phyloP scores from a whole-genome alignment of 768 basidiomycete genomes.

The Leccinum disarticulatum region DNA sequence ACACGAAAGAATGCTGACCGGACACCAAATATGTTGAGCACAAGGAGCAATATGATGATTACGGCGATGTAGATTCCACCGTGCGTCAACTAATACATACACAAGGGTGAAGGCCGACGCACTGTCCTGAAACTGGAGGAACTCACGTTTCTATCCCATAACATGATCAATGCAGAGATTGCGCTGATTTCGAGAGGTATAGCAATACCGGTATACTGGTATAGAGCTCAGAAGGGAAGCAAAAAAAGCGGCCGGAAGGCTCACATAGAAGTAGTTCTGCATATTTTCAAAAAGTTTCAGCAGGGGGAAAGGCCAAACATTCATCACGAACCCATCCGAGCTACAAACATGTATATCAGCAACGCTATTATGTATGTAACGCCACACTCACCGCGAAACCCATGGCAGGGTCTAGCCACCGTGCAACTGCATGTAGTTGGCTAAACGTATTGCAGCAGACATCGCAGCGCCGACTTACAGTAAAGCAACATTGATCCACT shows the following conservation, averaged over 20 bases:
- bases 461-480: slow-evolving; percentile 13
- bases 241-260: background rate
- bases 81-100: slow-evolving; percentile 33
- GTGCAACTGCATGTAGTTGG: slow-evolving; percentile 21
- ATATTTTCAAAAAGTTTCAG: background rate
- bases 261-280: slow-evolving; percentile 37
- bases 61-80: slow-evolving; percentile 40
- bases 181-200: slow-evolving; percentile 53
- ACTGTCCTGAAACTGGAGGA: background rate
- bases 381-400: slow-evolving; percentile 29
- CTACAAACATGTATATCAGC: slow-evolving; percentile 2
- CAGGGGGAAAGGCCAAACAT: background rate
- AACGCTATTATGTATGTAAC: background rate
- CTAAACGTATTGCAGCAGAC: background rate
- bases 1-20: slow-evolving; percentile 38
- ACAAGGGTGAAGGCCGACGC: slow-evolving; percentile 11
- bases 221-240: background rate
- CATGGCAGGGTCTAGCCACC: slow-evolving; percentile 33
- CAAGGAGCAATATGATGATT: slow-evolving; percentile 36
- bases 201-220: slow-evolving; percentile 33
- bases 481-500: slow-evolving; percentile 31
- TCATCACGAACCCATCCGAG: slow-evolving; percentile 25
- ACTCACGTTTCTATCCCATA: slow-evolving; percentile 44
- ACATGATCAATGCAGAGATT: slow-evolving; percentile 45
- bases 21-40: slow-evolving; percentile 50